These are phyloP conservation scores for Evansstolkia leycettana DNA, from an alignment of 495 filamentous ascomycete genomes.

Conservation along the genomic window DNA sequence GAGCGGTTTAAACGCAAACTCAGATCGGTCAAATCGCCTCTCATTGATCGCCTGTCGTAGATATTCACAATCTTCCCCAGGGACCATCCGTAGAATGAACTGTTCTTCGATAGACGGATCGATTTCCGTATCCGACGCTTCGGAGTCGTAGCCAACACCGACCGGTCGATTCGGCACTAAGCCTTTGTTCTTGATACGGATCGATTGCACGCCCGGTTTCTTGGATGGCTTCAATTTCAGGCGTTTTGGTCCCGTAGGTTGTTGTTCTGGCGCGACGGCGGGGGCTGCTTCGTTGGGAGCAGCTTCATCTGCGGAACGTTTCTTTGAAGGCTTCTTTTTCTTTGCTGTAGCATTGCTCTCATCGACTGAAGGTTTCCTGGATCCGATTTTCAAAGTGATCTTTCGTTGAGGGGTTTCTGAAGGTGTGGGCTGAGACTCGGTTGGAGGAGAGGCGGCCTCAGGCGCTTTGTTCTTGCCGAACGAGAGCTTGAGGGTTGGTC, in stretches of 20 bases:
- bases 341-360: constrained; percentile 21
- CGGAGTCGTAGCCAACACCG: constrained; percentile 94
- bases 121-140: constrained; percentile 76
- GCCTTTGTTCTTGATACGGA: constrained; percentile 46
- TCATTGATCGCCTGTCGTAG: constrained; percentile 59
- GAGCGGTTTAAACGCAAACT: constrained; percentile 68
- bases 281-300: constrained; percentile 12
- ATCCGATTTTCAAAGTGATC: constrained; percentile 40
- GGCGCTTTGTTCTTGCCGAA: constrained; percentile 30
- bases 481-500: constrained; percentile 38
- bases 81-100: constrained; percentile 78
- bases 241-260: constrained; percentile 25
- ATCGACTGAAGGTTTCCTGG: constrained; percentile 20
- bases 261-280: constrained; percentile 1
- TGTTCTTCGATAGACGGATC: constrained; percentile 83
- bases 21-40: constrained; percentile 53
- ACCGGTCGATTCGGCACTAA: constrained; percentile 48
- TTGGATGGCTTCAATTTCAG: constrained; percentile 33
- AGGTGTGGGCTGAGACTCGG: constrained; percentile 19
- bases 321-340: constrained; percentile 39
- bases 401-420: constrained; percentile 23
- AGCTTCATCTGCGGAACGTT: constrained; percentile 19
- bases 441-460: constrained; percentile 3
- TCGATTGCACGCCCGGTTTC: constrained; percentile 29
- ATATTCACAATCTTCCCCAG: constrained; percentile 74